Conservation (phyloP, 257 asterid species). For the Solanum corneliomulleri region DNA sequence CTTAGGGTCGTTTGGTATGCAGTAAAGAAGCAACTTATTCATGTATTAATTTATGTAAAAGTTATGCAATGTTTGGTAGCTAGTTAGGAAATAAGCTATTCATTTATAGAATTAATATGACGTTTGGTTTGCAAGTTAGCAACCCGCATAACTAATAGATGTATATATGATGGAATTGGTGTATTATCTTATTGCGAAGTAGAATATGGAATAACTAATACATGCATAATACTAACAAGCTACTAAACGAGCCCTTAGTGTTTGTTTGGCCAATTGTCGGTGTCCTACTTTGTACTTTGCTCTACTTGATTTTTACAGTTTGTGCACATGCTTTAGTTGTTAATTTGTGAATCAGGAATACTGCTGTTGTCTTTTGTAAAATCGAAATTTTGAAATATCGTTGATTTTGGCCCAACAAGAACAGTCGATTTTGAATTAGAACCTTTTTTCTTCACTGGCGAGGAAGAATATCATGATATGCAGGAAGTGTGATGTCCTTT, state of each 20-base stretch:
- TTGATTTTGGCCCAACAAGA: neutral
- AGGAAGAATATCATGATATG: neutral
- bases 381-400: neutral
- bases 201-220: neutral
- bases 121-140: neutral
- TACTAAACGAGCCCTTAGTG: neutral
- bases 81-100: neutral
- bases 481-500: neutral
- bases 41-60: neutral
- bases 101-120: neutral
- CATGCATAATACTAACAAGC: neutral
- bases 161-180: neutral
- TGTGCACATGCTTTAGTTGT: neutral
- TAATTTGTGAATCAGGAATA: neutral
- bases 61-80: neutral
- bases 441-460: conserved; percentile 3
- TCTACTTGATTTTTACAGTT: neutral
- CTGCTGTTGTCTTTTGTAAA: neutral
- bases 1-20: neutral
- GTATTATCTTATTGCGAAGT: neutral
- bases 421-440: neutral
- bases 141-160: neutral
- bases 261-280: neutral
- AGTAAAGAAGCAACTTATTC: neutral
- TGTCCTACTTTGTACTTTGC: neutral